A percentile compares a stretch with the other conserved stretches of the same genome.
phyloP scores from a whole-genome alignment of 2,329 filamentous ascomycete genomes.

The Aureobasidium uvarum region DNA sequence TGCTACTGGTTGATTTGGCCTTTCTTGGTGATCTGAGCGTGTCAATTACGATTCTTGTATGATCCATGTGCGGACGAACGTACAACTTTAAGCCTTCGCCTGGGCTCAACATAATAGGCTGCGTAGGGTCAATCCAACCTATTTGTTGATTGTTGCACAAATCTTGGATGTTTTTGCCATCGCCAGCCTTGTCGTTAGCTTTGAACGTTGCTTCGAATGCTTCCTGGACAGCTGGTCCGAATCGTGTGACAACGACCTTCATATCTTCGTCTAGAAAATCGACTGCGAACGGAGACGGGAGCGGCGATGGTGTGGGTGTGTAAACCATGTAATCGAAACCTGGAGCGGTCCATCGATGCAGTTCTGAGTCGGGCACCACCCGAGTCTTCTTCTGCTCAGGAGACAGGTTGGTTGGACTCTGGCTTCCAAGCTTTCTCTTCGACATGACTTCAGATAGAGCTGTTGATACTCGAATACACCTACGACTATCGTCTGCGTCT shows the following conservation, averaged over 20 bases:
- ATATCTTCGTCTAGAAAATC: not conserved
- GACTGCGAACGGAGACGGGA: constrained; percentile 8
- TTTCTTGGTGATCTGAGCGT: not conserved
- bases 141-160: not conserved
- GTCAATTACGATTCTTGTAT: not conserved
- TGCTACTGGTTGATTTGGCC: not conserved
- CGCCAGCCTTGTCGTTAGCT: not conserved
- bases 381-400: not conserved
- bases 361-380: not conserved
- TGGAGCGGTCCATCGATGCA: not conserved
- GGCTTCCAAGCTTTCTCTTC: constrained; percentile 5
- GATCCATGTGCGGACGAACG: not conserved
- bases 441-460: not conserved
- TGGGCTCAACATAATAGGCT: not conserved
- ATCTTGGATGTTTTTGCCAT: not conserved
- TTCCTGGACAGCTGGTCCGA: not conserved
- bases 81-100: not conserved
- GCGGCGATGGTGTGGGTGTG: not conserved
- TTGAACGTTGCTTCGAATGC: not conserved
- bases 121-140: constrained; percentile 2
- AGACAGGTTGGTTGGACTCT: not conserved
- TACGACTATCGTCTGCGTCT: not conserved
- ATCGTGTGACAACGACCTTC: not conserved
- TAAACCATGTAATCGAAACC: constrained; percentile 2
- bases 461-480: not conserved